Percentiles rank a stretch among this genome's conserved stretches.
Conservation (phyloP, 2,329 filamentous ascomycete species). For the Neophaeococcomyces mojaviensis region DNA sequence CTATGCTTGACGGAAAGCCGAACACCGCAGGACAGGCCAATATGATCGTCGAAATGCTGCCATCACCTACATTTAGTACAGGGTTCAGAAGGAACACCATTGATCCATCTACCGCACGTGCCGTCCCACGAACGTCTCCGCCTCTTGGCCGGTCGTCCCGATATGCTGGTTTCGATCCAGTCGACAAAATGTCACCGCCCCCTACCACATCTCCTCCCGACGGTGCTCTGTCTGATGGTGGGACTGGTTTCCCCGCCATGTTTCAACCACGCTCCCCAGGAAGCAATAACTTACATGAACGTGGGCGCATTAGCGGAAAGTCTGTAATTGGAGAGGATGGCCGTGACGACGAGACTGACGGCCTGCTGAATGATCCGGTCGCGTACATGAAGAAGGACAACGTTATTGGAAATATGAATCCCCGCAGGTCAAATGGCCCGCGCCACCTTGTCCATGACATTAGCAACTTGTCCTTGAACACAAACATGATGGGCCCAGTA, state of each 20-base stretch:
- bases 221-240: conserved; percentile 44
- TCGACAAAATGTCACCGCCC: conserved; percentile 50
- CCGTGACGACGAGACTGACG: conserved; percentile 54
- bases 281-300: conserved; percentile 43
- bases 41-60: conserved; percentile 48
- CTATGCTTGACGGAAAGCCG: conserved; percentile 54
- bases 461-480: conserved; percentile 63
- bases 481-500: conserved; percentile 38
- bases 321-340: conserved; percentile 57
- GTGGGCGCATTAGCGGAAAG: conserved; percentile 50
- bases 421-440: conserved; percentile 63
- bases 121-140: conserved; percentile 23
- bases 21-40: conserved; percentile 54
- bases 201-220: conserved; percentile 36
- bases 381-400: conserved; percentile 64
- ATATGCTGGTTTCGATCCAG: conserved; percentile 54
- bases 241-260: conserved; percentile 45
- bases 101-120: conserved; percentile 40
- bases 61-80: conserved; percentile 31
- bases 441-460: conserved; percentile 64
- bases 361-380: conserved; percentile 55
- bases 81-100: conserved; percentile 45
- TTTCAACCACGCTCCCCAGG: conserved; percentile 57
- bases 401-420: conserved; percentile 31
- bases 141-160: conserved; percentile 47